phyloP scores from a whole-genome alignment of 148 eudicot genomes.

The Talinum fruticosum region DNA sequence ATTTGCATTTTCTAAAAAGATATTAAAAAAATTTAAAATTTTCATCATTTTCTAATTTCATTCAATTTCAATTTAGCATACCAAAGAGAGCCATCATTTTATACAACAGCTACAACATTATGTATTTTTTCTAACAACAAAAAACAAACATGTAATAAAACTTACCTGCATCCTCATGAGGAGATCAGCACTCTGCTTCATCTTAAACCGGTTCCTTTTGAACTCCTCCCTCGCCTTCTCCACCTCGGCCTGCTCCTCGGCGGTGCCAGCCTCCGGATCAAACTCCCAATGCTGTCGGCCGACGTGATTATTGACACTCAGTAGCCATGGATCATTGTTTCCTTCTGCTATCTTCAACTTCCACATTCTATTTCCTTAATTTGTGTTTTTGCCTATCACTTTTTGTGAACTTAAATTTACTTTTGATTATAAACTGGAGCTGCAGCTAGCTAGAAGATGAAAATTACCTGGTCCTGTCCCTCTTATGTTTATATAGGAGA shows the following conservation, averaged over 20 bases:
- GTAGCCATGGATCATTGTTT: conserved; percentile 35
- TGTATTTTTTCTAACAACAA: too few relatives aligned
- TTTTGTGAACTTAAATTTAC: too few relatives aligned
- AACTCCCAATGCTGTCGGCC: conserved; percentile 67
- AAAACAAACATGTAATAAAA: neutral
- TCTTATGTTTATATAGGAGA: too few relatives aligned
- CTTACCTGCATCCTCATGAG: conserved; percentile 55
- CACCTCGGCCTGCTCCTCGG: conserved; percentile 41
- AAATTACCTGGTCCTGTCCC: too few relatives aligned
- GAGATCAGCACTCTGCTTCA: conserved; percentile 53
- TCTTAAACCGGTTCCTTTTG: conserved; percentile 30
- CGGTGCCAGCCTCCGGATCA: conserved; percentile 45
- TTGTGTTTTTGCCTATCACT: too few relatives aligned
- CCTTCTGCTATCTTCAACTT: conserved; percentile 52
- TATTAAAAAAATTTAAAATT: too few relatives aligned
- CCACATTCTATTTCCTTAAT: conserved; percentile 59
- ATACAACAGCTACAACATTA: too few relatives aligned
- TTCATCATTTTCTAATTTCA: too few relatives aligned
- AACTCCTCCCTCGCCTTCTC: conserved; percentile 37
- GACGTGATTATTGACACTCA: conserved; percentile 41
- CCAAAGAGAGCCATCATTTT: too few relatives aligned
- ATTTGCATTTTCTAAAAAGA: too few relatives aligned
- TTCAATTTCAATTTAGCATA: too few relatives aligned
- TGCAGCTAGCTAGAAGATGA: neutral
- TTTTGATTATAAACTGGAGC: too few relatives aligned